phyloP scores from a whole-genome alignment of 768 basidiomycete species.

The Termitomyces sp. region DNA sequence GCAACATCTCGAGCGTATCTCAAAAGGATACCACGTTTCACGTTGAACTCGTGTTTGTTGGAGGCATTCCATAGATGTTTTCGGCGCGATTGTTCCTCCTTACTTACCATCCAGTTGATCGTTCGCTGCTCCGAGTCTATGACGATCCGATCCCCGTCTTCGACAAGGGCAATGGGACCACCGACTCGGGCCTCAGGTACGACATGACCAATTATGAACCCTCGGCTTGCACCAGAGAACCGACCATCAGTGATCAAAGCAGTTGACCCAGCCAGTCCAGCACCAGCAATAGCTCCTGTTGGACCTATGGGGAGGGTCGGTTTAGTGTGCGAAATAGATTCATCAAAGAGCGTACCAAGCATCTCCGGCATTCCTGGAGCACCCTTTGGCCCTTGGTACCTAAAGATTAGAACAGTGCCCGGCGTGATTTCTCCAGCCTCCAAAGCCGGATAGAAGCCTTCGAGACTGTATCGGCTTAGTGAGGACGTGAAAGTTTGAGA shows the following conservation, averaged over 20 bases:
- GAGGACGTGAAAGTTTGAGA: background rate
- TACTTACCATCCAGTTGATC: conserved; percentile 73
- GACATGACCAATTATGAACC: conserved; percentile 55
- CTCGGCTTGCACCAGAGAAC: conserved; percentile 76
- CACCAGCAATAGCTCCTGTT: conserved; percentile 82
- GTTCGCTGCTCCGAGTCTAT: conserved; percentile 65
- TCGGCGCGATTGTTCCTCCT: conserved; percentile 60
- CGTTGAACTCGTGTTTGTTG: conserved; percentile 59
- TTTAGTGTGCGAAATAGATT: background rate
- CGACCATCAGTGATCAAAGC: conserved; percentile 88
- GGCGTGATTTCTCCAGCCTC: conserved; percentile 71
- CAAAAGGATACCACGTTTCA: conserved; percentile 70
- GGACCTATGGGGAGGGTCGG: conserved; percentile 45
- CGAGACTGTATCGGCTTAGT: conserved; percentile 39
- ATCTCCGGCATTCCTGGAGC: conserved; percentile 92
- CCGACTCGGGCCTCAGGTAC: conserved; percentile 69
- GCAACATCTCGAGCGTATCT: conserved; percentile 86
- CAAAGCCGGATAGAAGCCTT: conserved; percentile 71
- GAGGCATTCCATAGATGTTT: conserved; percentile 68
- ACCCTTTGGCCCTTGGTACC: conserved; percentile 88
- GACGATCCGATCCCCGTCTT: conserved; percentile 76
- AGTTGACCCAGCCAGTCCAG: conserved; percentile 73
- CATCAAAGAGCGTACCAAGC: conserved; percentile 29
- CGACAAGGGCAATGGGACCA: conserved; percentile 84
- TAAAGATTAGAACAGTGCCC: conserved; percentile 76